Base-by-base conservation (phyloP, 306 rosid species). In the Vicia faba region DNA sequence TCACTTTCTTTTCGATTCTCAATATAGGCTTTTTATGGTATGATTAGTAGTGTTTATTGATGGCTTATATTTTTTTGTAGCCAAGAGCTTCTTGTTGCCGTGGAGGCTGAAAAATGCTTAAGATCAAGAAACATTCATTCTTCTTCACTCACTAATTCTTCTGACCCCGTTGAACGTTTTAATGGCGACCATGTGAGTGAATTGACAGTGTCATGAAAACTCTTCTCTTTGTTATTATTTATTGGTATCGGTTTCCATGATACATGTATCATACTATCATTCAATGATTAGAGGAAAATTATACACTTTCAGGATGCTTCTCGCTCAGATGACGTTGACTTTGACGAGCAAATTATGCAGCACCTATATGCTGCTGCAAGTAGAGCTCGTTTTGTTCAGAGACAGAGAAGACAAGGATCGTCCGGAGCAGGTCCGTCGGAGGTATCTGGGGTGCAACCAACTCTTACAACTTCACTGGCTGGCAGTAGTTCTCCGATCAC, bases 21-120 rank as follows among this genome's bases (percentile, higher is more conserved):
- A 26, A 23, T 50, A 14, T 36, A 41, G 36, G 39, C 48, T 51
- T 65, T 73, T 12, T 58, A 40, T 77, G 58, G 33, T 60, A 70
- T 68, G 55, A 36, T 44, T 75, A 13, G 40, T 28, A 1, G 36
- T 45, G 49, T 74, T 73, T 39, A 36, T 54, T 15, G 20, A 60
- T 29, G 50, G 45, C 16, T 66, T 50, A 11, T 75, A 31, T 57
- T 65, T 61, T 65, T 61, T 58, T 71, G 83, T 74, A 92, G 97
- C 86, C 96, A 92, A 82, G 97, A 76, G 74, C 96, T 92, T 80
- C 84, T 92, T 29, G 80, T 77, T 56, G 90, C 86, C 19, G 82
- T 87, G 72, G 88, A 84, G 43, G 84, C 65, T 58, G 96, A 87
- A 75, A 89, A 73, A 78, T 70, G 25, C 38, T 55, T 66, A 33